Conservation (phyloP, 1,139 yeast genomes). For the Zygoascus sp. region DNA sequence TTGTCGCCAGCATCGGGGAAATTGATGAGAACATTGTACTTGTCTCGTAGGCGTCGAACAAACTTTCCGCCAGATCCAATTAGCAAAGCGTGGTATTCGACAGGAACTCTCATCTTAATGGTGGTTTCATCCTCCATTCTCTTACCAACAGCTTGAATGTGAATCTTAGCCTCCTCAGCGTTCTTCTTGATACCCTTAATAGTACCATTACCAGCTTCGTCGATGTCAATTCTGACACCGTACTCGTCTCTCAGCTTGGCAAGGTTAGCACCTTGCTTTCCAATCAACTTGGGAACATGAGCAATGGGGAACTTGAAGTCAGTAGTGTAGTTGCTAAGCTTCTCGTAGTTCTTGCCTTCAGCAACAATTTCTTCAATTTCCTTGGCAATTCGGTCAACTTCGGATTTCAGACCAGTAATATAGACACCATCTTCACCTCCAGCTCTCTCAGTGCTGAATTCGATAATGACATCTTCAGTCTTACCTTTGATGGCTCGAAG, state of each 20-base stretch:
- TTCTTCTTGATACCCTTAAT: conserved; percentile 76
- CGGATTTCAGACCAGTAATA: conserved; percentile 58
- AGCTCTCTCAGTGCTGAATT: conserved; percentile 26
- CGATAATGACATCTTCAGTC: conserved; percentile 37
- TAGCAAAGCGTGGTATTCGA: conserved; percentile 71
- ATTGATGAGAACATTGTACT: conserved; percentile 75
- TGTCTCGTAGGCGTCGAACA: conserved; percentile 81
- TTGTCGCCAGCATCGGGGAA: conserved; percentile 49
- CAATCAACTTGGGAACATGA: conserved; percentile 76
- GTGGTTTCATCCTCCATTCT: conserved; percentile 80
- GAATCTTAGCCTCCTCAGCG: conserved; percentile 67
- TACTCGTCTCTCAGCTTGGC: conserved; percentile 68
- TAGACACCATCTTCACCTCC: conserved; percentile 45
- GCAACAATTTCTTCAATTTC: conserved; percentile 54
- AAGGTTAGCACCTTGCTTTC: conserved; percentile 78
- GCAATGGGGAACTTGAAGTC: conserved; percentile 59
- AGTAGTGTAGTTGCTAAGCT: conserved; percentile 53
- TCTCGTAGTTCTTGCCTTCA: conserved; percentile 61
- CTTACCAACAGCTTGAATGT: conserved; percentile 56
- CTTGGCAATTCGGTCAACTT: conserved; percentile 49
- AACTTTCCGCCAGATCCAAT: conserved; percentile 83
- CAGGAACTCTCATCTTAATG: conserved; percentile 63
- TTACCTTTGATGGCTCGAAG: conserved; percentile 44
- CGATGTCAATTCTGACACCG: conserved; percentile 73
- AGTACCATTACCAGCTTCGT: conserved; percentile 51